Evolutionary conservation across 2,329 filamentous ascomycete genomes (phyloP).

Genomic region (Claviceps citrina): DNA sequence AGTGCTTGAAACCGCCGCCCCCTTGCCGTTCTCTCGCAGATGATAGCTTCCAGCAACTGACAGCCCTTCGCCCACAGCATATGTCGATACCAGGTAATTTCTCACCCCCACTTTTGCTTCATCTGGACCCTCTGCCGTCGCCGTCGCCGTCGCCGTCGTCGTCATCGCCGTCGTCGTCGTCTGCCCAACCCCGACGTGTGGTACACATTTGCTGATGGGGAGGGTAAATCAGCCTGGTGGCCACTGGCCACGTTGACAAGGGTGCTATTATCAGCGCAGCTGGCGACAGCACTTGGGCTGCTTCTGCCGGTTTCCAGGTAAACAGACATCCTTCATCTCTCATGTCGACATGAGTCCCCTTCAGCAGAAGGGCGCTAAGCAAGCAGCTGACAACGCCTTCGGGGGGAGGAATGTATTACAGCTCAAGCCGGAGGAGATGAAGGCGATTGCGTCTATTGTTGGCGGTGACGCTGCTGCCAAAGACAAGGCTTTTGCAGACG

Average conservation of each 20-base stretch:
- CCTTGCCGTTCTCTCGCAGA: slow-evolving; percentile 5
- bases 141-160: neutral
- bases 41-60: slow-evolving; percentile 7
- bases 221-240: slow-evolving; percentile 51
- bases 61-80: slow-evolving; percentile 23
- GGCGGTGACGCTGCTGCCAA: slow-evolving; percentile 28
- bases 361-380: neutral
- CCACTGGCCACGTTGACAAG: slow-evolving; percentile 64
- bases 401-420: slow-evolving; percentile 7
- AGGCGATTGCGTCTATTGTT: slow-evolving; percentile 40
- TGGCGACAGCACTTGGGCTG: slow-evolving; percentile 69
- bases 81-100: slow-evolving; percentile 35
- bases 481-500: slow-evolving; percentile 54
- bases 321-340: slow-evolving; percentile 13
- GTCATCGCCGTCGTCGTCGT: neutral
- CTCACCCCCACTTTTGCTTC: neutral
- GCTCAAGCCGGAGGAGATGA: slow-evolving; percentile 39
- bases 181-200: slow-evolving; percentile 9
- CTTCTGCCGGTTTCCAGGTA: slow-evolving; percentile 58
- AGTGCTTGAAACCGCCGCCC: slow-evolving; percentile 10
- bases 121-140: neutral
- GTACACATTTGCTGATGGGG: slow-evolving; percentile 9
- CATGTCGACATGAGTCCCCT: too few relatives aligned
- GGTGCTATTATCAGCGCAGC: slow-evolving; percentile 70
- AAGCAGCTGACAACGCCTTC: neutral